Percentiles rank a stretch among this genome's conserved stretches.
phyloP scores from a whole-genome alignment of 2,329 filamentous ascomycete species.

The Penicillium glabrum region DNA sequence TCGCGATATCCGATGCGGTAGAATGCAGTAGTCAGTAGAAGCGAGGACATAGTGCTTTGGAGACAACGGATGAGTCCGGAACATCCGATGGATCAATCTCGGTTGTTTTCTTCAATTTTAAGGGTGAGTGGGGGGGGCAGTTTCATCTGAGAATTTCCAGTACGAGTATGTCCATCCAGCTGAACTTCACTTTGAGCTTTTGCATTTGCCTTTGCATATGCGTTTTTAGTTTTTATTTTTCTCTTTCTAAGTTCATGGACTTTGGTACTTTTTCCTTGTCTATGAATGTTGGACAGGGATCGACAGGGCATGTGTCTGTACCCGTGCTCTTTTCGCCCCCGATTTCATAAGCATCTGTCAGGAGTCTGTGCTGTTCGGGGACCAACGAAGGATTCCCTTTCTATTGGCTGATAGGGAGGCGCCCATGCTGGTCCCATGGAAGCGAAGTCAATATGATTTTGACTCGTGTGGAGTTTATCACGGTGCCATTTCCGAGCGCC shows the following conservation, averaged over 20 bases:
- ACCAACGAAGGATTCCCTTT: neutral
- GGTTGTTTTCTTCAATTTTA: neutral
- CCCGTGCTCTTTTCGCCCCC: neutral
- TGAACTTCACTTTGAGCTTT: neutral
- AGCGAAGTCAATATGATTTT: conserved; percentile 1
- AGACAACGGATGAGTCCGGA: neutral
- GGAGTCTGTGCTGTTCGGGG: conserved; percentile 5
- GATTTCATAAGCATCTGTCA: conserved; percentile 9
- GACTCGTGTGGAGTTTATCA: conserved; percentile 4
- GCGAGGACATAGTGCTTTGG: conserved; percentile 1
- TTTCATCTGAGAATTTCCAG: neutral
- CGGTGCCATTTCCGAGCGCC: conserved; percentile 9
- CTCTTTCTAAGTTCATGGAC: neutral
- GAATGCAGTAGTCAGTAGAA: conserved; percentile 1
- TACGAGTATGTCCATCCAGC: neutral
- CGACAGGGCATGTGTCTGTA: conserved; percentile 13
- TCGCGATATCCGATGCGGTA: conserved; percentile 2
- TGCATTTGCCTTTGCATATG: neutral
- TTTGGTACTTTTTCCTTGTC: neutral
- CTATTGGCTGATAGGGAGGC: conserved; percentile 7
- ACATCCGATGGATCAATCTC: neutral
- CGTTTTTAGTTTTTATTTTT: too few species aligned
- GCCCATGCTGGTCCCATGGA: neutral
- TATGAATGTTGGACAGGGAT: conserved; percentile 5
- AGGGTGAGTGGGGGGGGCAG: neutral